A percentile compares a stretch with the other conserved stretches of the same genome.
Evolutionary conservation across 441 rosid species (phyloP).

Genomic region (Pelargonium fulgidum): DNA sequence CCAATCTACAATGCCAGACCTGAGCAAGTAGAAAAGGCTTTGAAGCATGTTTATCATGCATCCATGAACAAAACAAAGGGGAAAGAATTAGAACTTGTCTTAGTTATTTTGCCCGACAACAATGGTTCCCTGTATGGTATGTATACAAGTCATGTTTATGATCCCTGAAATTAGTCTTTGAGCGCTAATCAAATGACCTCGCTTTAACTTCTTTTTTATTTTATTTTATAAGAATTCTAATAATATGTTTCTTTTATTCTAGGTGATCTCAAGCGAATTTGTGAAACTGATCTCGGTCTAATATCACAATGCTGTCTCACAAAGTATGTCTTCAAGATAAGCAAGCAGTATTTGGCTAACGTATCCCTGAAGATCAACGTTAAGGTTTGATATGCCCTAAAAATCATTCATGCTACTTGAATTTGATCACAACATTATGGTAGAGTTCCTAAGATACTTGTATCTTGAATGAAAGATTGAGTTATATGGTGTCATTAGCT

Average conservation of each 20-base stretch:
- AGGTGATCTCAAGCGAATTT: slow-evolving; percentile 87
- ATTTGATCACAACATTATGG: background rate
- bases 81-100: slow-evolving; percentile 82
- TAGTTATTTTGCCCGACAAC: slow-evolving; percentile 89
- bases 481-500: background rate
- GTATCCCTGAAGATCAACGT: slow-evolving; percentile 84
- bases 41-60: slow-evolving; percentile 76
- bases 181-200: background rate
- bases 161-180: background rate
- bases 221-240: background rate
- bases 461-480: background rate
- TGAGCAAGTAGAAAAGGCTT: slow-evolving; percentile 92
- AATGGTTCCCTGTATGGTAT: slow-evolving; percentile 93
- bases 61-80: slow-evolving; percentile 83
- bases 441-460: background rate
- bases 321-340: slow-evolving; percentile 80
- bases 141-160: slow-evolving; percentile 10
- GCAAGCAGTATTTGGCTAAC: slow-evolving; percentile 84
- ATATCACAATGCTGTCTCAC: slow-evolving; percentile 88
- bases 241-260: slow-evolving; percentile 17
- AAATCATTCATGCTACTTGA: background rate
- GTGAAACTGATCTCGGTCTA: slow-evolving; percentile 86
- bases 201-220: background rate
- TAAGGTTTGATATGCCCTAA: slow-evolving; percentile 44
- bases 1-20: slow-evolving; percentile 83